These are phyloP conservation scores for Boletus subparvulus DNA, from an alignment of 768 basidiomycete genomes.

Conservation along the genomic window DNA sequence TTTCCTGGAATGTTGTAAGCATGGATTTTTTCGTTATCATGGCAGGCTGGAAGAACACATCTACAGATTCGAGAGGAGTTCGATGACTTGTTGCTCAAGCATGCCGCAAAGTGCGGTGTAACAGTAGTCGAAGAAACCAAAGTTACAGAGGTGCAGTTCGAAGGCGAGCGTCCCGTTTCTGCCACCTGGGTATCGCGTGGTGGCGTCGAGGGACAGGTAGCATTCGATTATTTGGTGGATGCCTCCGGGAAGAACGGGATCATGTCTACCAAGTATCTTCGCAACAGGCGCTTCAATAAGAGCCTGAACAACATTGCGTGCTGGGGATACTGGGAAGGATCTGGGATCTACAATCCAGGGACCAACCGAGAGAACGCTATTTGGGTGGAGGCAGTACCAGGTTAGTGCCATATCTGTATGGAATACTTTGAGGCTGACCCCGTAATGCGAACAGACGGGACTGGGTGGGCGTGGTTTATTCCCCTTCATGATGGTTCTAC, in stretches of 20 bases:
- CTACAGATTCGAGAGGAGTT: conserved; percentile 7
- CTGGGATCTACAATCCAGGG: conserved; percentile 29
- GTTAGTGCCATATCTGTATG: neutral
- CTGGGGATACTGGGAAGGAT: conserved; percentile 40
- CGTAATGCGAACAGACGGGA: conserved; percentile 38
- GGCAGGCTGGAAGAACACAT: no score
- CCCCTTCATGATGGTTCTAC: conserved; percentile 48
- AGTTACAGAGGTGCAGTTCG: conserved; percentile 5
- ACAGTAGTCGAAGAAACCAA: conserved; percentile 4
- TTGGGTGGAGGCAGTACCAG: conserved; percentile 36
- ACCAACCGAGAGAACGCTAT: conserved; percentile 36
- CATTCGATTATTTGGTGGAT: conserved; percentile 11
- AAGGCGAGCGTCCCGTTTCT: no score
- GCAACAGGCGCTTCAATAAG: conserved; percentile 36
- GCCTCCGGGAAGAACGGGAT: conserved; percentile 14
- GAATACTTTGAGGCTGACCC: no score
- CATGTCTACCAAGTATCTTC: conserved; percentile 29
- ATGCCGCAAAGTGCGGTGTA: neutral
- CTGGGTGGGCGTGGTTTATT: conserved; percentile 60
- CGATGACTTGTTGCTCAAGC: conserved; percentile 1
- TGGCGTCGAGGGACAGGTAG: neutral
- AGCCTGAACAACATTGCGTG: conserved; percentile 35
- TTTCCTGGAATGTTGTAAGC: conserved; percentile 5
- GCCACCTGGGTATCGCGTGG: no score
- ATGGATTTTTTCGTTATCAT: no score